These are phyloP conservation scores for Rhamnella rubrinervis DNA, from an alignment of 331 rosid species.

Conservation along the genomic window DNA sequence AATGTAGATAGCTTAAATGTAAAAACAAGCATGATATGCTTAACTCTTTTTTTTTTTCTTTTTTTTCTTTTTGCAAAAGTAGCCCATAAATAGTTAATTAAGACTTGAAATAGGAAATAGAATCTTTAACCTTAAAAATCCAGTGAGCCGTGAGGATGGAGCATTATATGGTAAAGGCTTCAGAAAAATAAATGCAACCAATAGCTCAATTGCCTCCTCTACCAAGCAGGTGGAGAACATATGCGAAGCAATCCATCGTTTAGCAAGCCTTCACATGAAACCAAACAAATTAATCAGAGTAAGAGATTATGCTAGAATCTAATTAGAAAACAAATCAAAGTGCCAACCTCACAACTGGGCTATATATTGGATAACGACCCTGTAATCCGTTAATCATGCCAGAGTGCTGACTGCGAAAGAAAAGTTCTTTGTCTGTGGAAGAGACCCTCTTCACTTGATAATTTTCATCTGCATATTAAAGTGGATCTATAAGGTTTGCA, in stretches of 20 bases:
- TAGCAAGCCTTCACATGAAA: constrained; percentile 76
- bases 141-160: constrained; percentile 83
- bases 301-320: constrained; percentile 16
- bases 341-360: constrained; percentile 77
- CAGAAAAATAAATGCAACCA: constrained; percentile 83
- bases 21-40: constrained; percentile 1
- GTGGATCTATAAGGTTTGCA: constrained; percentile 3
- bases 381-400: constrained; percentile 90
- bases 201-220: constrained; percentile 85
- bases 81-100: background rate
- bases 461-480: constrained; percentile 52
- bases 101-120: constrained; percentile 12
- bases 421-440: constrained; percentile 63
- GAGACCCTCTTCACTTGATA: constrained; percentile 52
- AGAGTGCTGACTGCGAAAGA: constrained; percentile 74
- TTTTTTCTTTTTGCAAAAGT: background rate
- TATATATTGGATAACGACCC: constrained; percentile 67
- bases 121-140: constrained; percentile 70
- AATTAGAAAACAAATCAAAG: constrained; percentile 15
- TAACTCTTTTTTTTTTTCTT: background rate
- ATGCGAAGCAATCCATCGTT: constrained; percentile 93
- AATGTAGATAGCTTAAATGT: background rate
- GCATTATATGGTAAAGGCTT: constrained; percentile 75
- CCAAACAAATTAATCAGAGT: constrained; percentile 27
- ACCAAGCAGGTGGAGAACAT: constrained; percentile 85